phyloP scores from a whole-genome alignment of 2,329 filamentous ascomycete genomes.

The Domatiomyces globalis region DNA sequence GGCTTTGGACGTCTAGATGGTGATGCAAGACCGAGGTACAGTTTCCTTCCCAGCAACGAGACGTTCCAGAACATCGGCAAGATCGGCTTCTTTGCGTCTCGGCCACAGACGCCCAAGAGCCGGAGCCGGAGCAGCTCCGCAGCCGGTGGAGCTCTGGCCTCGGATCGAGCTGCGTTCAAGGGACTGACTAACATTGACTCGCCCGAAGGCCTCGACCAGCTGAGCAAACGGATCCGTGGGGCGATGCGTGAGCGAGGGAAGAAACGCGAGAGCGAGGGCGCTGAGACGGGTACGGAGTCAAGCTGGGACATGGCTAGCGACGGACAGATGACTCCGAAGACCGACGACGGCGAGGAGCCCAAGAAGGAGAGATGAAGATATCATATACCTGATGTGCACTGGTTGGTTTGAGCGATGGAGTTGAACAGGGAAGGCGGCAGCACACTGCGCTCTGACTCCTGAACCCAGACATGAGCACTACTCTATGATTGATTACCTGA shows the following conservation, averaged over 20 bases:
- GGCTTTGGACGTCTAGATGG: constrained; percentile 25
- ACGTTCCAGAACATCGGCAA: constrained; percentile 81
- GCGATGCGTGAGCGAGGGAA: constrained; percentile 70
- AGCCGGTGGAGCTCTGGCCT: constrained; percentile 45
- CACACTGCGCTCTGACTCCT: too few relatives aligned
- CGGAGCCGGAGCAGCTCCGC: constrained; percentile 57
- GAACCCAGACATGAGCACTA: too few relatives aligned
- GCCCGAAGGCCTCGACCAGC: constrained; percentile 63
- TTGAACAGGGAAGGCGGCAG: neutral
- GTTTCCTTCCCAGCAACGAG: constrained; percentile 61
- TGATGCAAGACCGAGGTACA: constrained; percentile 18
- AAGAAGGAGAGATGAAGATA: constrained; percentile 14
- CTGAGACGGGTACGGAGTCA: constrained; percentile 14
- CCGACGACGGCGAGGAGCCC: constrained; percentile 16
- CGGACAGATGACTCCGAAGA: constrained; percentile 12
- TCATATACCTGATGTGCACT: neutral
- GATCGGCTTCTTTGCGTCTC: constrained; percentile 79
- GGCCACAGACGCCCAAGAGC: constrained; percentile 66
- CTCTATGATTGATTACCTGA: too few relatives aligned
- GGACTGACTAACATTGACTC: constrained; percentile 54
- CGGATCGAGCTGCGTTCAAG: constrained; percentile 50
- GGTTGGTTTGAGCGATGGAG: neutral
- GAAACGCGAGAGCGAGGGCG: constrained; percentile 25
- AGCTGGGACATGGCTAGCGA: constrained; percentile 18
- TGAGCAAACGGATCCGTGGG: constrained; percentile 67